Conservation (phyloP, 2,329 filamentous ascomycete genomes). For the Stemphylium lycopersici region DNA sequence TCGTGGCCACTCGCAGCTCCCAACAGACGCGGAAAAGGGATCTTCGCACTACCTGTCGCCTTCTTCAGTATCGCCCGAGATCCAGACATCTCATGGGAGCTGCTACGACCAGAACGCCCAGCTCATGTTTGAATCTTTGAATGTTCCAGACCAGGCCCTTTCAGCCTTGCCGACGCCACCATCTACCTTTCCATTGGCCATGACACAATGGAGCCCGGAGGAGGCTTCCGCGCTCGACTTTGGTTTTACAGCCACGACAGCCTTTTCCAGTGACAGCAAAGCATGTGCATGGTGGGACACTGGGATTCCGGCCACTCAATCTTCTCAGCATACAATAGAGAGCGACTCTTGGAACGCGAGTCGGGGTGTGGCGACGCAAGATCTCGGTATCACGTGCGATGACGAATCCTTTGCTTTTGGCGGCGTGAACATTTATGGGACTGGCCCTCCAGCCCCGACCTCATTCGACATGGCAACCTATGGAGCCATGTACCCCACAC, state of each 20-base stretch:
- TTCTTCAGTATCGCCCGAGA: conserved; percentile 40
- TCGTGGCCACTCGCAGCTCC: conserved; percentile 26
- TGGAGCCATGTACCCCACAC: conserved; percentile 22
- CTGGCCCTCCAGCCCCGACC: conserved; percentile 4
- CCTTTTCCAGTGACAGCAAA: conserved; percentile 32
- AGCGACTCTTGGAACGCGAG: conserved; percentile 28
- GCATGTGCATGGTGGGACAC: conserved; percentile 39
- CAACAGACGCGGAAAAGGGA: conserved; percentile 16
- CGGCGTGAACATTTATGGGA: background rate
- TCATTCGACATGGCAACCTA: conserved; percentile 27
- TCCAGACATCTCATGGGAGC: conserved; percentile 27
- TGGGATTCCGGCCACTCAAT: conserved; percentile 16
- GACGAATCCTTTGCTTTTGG: conserved; percentile 29
- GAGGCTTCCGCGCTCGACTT: conserved; percentile 39
- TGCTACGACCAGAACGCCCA: conserved; percentile 21
- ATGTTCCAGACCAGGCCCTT: conserved; percentile 34
- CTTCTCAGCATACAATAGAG: conserved; percentile 18
- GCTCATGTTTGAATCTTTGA: conserved; percentile 22
- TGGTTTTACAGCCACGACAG: conserved; percentile 40
- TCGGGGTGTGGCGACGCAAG: conserved; percentile 22
- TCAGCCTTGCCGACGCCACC: conserved; percentile 49
- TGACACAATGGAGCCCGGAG: conserved; percentile 40
- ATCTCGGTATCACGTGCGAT: conserved; percentile 43
- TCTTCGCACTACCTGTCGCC: conserved; percentile 44
- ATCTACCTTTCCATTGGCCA: conserved; percentile 37